Percentiles rank a stretch among this genome's conserved stretches.
These are phyloP conservation scores for Wolfiporia cocos DNA, from an alignment of 1,284 basidiomycete genomes.

Conservation along the genomic window DNA sequence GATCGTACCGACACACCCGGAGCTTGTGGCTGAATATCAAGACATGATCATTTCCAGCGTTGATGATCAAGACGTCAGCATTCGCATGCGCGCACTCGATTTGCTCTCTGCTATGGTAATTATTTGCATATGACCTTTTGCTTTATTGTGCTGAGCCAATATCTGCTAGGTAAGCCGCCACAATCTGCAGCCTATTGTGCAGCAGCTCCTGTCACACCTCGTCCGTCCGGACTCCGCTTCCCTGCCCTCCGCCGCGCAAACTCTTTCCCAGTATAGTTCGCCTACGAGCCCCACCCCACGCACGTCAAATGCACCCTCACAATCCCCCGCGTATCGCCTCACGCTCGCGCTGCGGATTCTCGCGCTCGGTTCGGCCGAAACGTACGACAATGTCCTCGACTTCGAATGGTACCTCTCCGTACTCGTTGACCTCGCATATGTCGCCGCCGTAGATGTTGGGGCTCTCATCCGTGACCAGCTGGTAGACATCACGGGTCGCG, in stretches of 20 bases:
- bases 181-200: slow-evolving; percentile 86
- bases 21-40: slow-evolving; percentile 89
- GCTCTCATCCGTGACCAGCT: slow-evolving; percentile 74
- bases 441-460: slow-evolving; percentile 77
- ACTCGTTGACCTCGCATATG: slow-evolving; percentile 83
- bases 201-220: slow-evolving; percentile 83
- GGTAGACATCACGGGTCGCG: slow-evolving; percentile 83
- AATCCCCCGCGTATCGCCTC: slow-evolving; percentile 78
- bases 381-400: slow-evolving; percentile 85
- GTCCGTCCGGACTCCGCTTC: slow-evolving; percentile 52
- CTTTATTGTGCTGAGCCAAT: slow-evolving; percentile 10
- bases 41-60: slow-evolving; percentile 88
- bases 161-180: slow-evolving; percentile 64
- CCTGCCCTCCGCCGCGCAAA: slow-evolving; percentile 55
- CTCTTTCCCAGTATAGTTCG: slow-evolving; percentile 46
- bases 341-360: slow-evolving; percentile 79
- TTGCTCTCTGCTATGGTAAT: slow-evolving; percentile 89
- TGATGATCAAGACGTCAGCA: slow-evolving; percentile 92
- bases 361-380: slow-evolving; percentile 75
- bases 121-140: slow-evolving; percentile 1
- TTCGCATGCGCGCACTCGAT: slow-evolving; percentile 92
- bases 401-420: slow-evolving; percentile 98
- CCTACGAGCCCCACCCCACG: slow-evolving; percentile 28
- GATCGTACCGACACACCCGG: slow-evolving; percentile 90
- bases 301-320: slow-evolving; percentile 43